Percentiles rank a stretch among this genome's conserved stretches.
Conservation (phyloP, 768 basidiomycete species). For the Russula abietina region DNA sequence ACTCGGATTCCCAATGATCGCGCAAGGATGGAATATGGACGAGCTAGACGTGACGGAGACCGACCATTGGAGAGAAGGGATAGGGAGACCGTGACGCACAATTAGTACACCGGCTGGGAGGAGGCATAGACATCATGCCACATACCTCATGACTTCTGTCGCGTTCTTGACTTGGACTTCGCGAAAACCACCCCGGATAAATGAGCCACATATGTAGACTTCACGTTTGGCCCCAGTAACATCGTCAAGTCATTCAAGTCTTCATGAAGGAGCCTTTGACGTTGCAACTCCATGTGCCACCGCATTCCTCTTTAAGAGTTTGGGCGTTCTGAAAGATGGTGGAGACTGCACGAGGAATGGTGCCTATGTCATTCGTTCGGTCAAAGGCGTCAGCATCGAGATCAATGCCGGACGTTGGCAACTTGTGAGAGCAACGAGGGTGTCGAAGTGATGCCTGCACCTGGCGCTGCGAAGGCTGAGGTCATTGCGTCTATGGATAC, state of each 20-base stretch:
- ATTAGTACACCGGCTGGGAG: conserved; percentile 15
- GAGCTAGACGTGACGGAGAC: conserved; percentile 70
- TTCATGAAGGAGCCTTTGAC: conserved; percentile 93
- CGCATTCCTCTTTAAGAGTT: conserved; percentile 71
- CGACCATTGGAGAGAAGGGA: conserved; percentile 70
- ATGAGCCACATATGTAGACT: conserved; percentile 92
- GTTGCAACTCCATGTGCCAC: conserved; percentile 65
- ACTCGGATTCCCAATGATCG: conserved; percentile 44
- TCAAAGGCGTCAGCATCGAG: conserved; percentile 82
- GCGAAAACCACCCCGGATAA: conserved; percentile 93
- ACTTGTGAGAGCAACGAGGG: conserved; percentile 40
- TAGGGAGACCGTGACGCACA: conserved; percentile 57
- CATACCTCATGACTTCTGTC: conserved; percentile 88
- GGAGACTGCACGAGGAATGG: conserved; percentile 90
- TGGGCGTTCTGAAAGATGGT: conserved; percentile 77
- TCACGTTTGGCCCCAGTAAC: conserved; percentile 69
- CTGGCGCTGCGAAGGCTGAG: conserved; percentile 43
- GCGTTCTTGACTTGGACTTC: conserved; percentile 85
- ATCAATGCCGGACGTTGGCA: conserved; percentile 89
- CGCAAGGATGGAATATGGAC: conserved; percentile 73
- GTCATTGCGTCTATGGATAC: conserved; percentile 76
- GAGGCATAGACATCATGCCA: conserved; percentile 25
- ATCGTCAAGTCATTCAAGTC: conserved; percentile 91
- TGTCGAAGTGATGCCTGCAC: conserved; percentile 41
- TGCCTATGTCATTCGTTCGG: conserved; percentile 81